Evolutionary conservation across 2,329 filamentous ascomycete genomes (phyloP).

Genomic region (Phyllosticta capitalensis): DNA sequence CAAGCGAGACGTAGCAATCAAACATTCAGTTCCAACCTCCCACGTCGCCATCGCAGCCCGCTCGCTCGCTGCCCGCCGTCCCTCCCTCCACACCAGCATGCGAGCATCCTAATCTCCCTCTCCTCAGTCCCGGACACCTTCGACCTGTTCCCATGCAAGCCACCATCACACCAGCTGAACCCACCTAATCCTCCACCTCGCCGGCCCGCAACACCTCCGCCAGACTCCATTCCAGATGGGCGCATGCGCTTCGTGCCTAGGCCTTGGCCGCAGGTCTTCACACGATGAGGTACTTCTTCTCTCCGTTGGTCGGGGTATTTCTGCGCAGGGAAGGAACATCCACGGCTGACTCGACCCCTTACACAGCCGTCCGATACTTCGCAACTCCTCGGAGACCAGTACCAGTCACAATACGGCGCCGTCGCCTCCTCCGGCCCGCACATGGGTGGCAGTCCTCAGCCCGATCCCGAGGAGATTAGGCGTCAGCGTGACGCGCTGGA

Average conservation of each 20-base stretch:
- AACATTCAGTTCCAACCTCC: conserved; percentile 11
- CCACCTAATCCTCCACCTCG: background rate
- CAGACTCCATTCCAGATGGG: conserved; percentile 28
- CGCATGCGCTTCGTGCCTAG: conserved; percentile 40
- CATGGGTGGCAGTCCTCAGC: conserved; percentile 29
- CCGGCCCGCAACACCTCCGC: conserved; percentile 1
- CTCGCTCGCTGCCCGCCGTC: background rate
- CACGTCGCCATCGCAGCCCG: background rate
- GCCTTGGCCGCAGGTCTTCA: conserved; percentile 33
- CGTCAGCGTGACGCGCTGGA: conserved; percentile 40
- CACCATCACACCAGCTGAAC: conserved; percentile 10
- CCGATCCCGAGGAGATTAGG: conserved; percentile 40
- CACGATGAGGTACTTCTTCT: conserved; percentile 32
- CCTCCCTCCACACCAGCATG: conserved; percentile 5
- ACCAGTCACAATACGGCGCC: conserved; percentile 37
- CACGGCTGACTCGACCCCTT: conserved; percentile 8
- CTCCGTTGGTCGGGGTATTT: background rate
- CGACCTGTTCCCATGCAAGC: conserved; percentile 5
- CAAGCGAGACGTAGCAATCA: conserved; percentile 11
- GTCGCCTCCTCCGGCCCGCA: conserved; percentile 22
- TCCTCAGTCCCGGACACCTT: background rate
- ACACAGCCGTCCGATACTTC: conserved; percentile 36
- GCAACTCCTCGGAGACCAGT: conserved; percentile 36
- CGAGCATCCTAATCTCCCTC: conserved; percentile 1
- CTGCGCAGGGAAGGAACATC: background rate